phyloP scores from a whole-genome alignment of 2,329 filamentous ascomycete species.

The Fusarium coffeatum region DNA sequence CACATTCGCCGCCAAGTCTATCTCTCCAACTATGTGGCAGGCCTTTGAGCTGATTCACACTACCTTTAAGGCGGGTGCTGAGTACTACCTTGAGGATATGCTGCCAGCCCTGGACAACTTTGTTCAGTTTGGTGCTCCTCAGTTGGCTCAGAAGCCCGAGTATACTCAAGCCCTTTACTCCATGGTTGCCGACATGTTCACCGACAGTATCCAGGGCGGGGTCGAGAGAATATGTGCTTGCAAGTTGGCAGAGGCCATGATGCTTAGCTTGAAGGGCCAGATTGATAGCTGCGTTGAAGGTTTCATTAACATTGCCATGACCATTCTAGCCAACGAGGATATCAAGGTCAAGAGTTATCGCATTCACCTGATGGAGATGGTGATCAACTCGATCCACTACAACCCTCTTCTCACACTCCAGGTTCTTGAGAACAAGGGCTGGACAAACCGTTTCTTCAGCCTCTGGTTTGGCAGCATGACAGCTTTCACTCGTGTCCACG shows the following conservation, averaged over 20 bases:
- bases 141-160: conserved; percentile 82
- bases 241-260: conserved; percentile 96
- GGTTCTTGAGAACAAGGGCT: conserved; percentile 88
- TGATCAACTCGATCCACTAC: conserved; percentile 98
- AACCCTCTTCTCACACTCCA: conserved; percentile 87
- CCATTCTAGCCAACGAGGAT: conserved; percentile 78
- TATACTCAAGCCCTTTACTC: conserved; percentile 90
- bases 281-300: conserved; percentile 89
- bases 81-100: conserved; percentile 99
- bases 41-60: conserved; percentile 96
- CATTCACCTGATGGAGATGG: conserved; percentile 98
- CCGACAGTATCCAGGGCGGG: conserved; percentile 89
- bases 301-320: conserved; percentile 92
- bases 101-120: conserved; percentile 98
- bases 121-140: conserved; percentile 87
- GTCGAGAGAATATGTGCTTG: conserved; percentile 97
- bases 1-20: conserved; percentile 95
- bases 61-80: conserved; percentile 96
- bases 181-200: conserved; percentile 96
- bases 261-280: conserved; percentile 90
- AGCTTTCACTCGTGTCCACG: conserved; percentile 91
- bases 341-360: conserved; percentile 92
- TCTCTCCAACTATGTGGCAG: conserved; percentile 98
- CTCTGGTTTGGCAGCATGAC: conserved; percentile 98
- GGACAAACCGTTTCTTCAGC: conserved; percentile 99